These are phyloP conservation scores for Solanum clarkiae DNA, from an alignment of 257 asterid species.

Conservation along the genomic window DNA sequence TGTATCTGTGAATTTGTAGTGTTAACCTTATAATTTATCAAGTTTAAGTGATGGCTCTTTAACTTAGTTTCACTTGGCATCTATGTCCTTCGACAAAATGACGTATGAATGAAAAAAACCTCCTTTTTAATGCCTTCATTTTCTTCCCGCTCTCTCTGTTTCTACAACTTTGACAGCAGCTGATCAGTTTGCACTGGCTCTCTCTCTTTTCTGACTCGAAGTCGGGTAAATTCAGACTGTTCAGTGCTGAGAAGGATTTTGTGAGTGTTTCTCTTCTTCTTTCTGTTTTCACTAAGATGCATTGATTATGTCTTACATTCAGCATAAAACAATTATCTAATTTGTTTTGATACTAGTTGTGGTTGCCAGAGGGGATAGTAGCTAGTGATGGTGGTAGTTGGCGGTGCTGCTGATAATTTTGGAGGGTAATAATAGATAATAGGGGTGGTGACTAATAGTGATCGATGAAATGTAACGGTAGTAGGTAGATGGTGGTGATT, in stretches of 20 bases:
- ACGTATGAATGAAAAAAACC: too few relatives aligned
- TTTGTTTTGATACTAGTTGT: neutral
- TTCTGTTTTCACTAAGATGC: neutral
- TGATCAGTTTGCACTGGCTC: neutral
- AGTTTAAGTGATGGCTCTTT: too few relatives aligned
- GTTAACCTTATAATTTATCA: too few relatives aligned
- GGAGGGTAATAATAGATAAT: neutral
- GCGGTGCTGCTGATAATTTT: neutral
- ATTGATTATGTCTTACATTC: neutral
- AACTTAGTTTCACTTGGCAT: too few relatives aligned
- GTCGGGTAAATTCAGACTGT: too few relatives aligned
- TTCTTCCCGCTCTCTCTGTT: neutral
- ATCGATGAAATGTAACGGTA: neutral
- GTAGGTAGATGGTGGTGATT: neutral
- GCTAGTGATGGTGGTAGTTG: neutral
- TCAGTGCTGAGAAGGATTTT: too few relatives aligned
- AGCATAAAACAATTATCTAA: too few relatives aligned
- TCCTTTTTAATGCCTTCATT: too few relatives aligned
- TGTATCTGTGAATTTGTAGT: too few relatives aligned
- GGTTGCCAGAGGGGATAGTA: too few relatives aligned
- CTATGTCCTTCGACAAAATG: neutral
- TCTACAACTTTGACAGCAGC: neutral
- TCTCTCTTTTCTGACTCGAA: neutral
- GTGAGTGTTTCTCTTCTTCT: neutral
- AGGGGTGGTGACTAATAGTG: neutral